Conservation (phyloP, 2,329 filamentous ascomycete species). For the Diaporthe australafricana region DNA sequence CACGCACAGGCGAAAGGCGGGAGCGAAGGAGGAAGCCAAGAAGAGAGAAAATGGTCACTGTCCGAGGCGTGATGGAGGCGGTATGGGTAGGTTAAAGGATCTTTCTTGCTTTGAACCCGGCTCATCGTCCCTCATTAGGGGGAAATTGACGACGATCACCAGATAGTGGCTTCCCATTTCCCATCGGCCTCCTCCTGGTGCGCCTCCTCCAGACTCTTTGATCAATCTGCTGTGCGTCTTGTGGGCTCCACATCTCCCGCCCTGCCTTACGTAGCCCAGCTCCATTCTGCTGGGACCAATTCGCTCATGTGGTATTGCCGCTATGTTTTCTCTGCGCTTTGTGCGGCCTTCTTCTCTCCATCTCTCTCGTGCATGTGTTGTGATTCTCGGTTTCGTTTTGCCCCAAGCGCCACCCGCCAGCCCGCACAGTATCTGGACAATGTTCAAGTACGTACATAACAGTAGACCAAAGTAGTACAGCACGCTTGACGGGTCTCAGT, state of each 20-base stretch:
- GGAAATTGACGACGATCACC: slow-evolving; percentile 35
- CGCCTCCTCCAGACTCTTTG: neutral
- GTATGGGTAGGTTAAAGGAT: slow-evolving; percentile 28
- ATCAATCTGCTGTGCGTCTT: slow-evolving; percentile 1
- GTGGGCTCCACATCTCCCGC: slow-evolving; percentile 1
- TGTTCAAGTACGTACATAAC: neutral
- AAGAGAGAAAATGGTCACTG: neutral
- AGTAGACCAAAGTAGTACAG: slow-evolving; percentile 5
- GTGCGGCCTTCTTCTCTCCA: slow-evolving; percentile 4
- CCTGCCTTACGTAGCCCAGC: slow-evolving; percentile 24
- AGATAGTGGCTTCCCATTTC: neutral
- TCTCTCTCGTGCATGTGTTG: neutral
- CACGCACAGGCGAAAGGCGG: neutral
- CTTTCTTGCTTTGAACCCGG: slow-evolving; percentile 29
- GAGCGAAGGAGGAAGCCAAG: neutral
- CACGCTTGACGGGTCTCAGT: slow-evolving; percentile 7
- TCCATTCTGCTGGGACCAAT: slow-evolving; percentile 13
- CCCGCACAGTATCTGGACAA: neutral
- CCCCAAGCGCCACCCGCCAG: neutral
- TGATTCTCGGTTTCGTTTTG: slow-evolving; percentile 1
- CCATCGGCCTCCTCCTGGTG: neutral
- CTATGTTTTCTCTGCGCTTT: neutral
- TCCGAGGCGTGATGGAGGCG: slow-evolving; percentile 15
- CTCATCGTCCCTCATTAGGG: slow-evolving; percentile 30
- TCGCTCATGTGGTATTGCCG: neutral